phyloP scores from a whole-genome alignment of 2,329 filamentous ascomycete genomes.

The Teratosphaeria gauchensis region DNA sequence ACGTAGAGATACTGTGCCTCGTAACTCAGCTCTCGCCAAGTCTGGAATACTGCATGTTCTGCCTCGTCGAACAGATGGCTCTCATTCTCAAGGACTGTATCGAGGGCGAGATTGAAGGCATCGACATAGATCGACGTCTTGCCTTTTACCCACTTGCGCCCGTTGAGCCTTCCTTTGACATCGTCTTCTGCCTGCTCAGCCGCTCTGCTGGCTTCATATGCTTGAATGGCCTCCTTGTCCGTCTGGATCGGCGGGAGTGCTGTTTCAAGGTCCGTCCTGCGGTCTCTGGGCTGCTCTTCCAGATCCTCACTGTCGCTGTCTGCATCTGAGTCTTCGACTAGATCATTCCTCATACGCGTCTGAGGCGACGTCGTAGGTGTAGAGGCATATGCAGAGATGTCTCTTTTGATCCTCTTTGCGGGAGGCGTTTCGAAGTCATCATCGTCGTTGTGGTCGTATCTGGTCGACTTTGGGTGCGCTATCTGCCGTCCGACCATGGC shows the following conservation, averaged over 20 bases:
- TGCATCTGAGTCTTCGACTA: conserved; percentile 20
- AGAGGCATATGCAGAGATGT: neutral
- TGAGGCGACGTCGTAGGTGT: conserved; percentile 14
- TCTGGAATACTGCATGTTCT: conserved; percentile 65
- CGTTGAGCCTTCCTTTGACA: conserved; percentile 39
- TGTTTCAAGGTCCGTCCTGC: conserved; percentile 59
- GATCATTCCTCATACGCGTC: conserved; percentile 32
- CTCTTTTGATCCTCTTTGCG: conserved; percentile 33
- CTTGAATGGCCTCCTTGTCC: conserved; percentile 63
- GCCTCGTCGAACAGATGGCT: conserved; percentile 73
- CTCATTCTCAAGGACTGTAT: conserved; percentile 84
- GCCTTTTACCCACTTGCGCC: conserved; percentile 60
- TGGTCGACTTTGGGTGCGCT: conserved; percentile 36
- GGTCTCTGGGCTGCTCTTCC: conserved; percentile 20
- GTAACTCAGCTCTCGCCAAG: conserved; percentile 66
- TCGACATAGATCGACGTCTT: conserved; percentile 92
- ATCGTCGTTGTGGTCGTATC: conserved; percentile 30
- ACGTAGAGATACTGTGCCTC: conserved; percentile 94
- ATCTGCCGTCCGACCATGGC: conserved; percentile 35
- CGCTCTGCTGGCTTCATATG: conserved; percentile 63
- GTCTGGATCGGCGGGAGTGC: conserved; percentile 58
- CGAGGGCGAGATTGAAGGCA: conserved; percentile 85
- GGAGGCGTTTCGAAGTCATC: conserved; percentile 22
- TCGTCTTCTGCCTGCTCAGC: conserved; percentile 34
- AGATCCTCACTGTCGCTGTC: conserved; percentile 22